These are phyloP conservation scores for Malbranchea cinnamomea DNA, from an alignment of 2,329 filamentous ascomycete genomes.

Conservation along the genomic window DNA sequence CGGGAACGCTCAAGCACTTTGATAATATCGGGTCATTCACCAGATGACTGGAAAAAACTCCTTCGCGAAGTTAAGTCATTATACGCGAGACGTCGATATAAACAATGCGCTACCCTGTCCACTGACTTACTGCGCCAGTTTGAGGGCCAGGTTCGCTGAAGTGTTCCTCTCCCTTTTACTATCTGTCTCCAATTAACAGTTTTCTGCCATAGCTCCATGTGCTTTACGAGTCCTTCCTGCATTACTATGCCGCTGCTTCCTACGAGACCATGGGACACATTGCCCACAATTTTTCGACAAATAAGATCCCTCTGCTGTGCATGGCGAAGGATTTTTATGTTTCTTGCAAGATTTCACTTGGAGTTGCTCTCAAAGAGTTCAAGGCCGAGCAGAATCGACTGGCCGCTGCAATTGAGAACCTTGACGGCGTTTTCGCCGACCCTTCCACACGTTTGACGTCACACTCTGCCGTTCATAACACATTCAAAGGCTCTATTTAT, in stretches of 20 bases:
- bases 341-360: slow-evolving; percentile 13
- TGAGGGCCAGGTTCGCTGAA: slow-evolving; percentile 15
- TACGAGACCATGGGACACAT: slow-evolving; percentile 32
- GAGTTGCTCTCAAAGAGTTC: slow-evolving; percentile 5
- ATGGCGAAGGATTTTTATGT: slow-evolving; percentile 27
- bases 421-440: too few relatives aligned
- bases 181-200: slow-evolving; percentile 5
- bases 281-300: slow-evolving; percentile 32
- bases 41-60: slow-evolving; percentile 20
- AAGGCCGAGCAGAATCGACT: too few relatives aligned
- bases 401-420: too few relatives aligned
- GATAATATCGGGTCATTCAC: neutral
- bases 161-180: neutral
- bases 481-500: neutral
- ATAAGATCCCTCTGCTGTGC: slow-evolving; percentile 28
- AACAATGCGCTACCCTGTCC: slow-evolving; percentile 23
- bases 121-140: slow-evolving; percentile 17
- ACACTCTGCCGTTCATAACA: too few relatives aligned
- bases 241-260: slow-evolving; percentile 32
- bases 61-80: slow-evolving; percentile 22
- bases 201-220: slow-evolving; percentile 18
- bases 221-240: slow-evolving; percentile 25
- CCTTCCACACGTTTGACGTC: too few relatives aligned
- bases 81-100: slow-evolving; percentile 25
- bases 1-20: neutral